Evolutionary conservation across 768 basidiomycete genomes (phyloP).

Genomic region (Suillus lakei): DNA sequence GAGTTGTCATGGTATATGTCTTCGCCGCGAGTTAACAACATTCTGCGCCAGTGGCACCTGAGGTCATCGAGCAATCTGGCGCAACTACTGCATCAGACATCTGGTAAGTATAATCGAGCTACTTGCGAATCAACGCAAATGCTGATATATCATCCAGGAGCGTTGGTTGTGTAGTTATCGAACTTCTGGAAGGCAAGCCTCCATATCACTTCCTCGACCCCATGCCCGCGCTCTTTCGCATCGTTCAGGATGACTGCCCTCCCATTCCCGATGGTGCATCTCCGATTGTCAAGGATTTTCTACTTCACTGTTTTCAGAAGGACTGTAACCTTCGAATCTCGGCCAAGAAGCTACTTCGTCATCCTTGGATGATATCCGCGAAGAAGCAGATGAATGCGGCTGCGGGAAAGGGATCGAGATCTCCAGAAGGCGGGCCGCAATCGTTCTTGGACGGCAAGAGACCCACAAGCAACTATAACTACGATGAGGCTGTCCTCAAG

Average conservation of each 20-base stretch:
- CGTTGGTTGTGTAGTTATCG: slow-evolving; percentile 97
- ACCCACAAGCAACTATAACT: slow-evolving; percentile 83
- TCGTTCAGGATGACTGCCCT: slow-evolving; percentile 97
- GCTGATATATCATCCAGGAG: slow-evolving; percentile 48
- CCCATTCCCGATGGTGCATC: slow-evolving; percentile 96
- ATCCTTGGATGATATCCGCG: slow-evolving; percentile 95
- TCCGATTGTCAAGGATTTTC: slow-evolving; percentile 94
- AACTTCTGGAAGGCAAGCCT: slow-evolving; percentile 86
- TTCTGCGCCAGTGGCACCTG: slow-evolving; percentile 82
- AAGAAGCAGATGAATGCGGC: slow-evolving; percentile 67
- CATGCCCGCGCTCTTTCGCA: slow-evolving; percentile 98
- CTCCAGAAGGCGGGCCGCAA: slow-evolving; percentile 17
- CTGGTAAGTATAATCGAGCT: slow-evolving; percentile 57
- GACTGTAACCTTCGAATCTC: slow-evolving; percentile 93
- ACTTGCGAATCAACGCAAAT: not conserved
- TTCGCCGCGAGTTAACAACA: slow-evolving; percentile 12
- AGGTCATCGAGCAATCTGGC: slow-evolving; percentile 97
- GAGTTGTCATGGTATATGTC: slow-evolving; percentile 35
- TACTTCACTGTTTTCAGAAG: slow-evolving; percentile 98
- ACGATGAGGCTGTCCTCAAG: slow-evolving; percentile 90
- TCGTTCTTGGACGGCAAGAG: slow-evolving; percentile 43
- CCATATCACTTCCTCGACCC: slow-evolving; percentile 96
- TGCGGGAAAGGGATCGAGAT: slow-evolving; percentile 30
- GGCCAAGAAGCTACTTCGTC: slow-evolving; percentile 88
- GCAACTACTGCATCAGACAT: slow-evolving; percentile 98